phyloP scores from a whole-genome alignment of 75 land plant species.

The Chamaecyparis obtusa region DNA sequence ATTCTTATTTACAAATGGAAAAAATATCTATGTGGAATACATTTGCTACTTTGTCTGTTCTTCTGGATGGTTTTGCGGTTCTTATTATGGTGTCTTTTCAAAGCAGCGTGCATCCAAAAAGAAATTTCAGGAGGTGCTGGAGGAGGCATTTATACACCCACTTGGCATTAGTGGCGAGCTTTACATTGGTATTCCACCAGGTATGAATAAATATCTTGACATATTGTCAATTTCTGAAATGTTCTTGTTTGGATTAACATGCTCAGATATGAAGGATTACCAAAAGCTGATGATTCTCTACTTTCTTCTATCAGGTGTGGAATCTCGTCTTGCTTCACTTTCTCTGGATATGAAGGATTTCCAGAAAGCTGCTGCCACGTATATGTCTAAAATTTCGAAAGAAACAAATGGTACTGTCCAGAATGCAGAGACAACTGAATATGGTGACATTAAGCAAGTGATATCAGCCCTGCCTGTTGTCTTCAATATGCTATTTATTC shows the following conservation, averaged over 20 bases:
- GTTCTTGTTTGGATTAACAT: not conserved
- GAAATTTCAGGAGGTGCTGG: slow-evolving; percentile 79
- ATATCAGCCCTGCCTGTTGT: slow-evolving; percentile 55
- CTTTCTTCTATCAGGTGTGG: slow-evolving; percentile 61
- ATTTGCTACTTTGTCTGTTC: not conserved
- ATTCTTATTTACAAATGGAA: not conserved
- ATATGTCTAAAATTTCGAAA: not conserved
- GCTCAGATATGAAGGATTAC: not conserved
- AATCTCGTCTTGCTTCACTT: slow-evolving; percentile 85
- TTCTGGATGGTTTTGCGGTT: not conserved
- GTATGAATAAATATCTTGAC: slow-evolving; percentile 21
- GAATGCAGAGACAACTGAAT: slow-evolving; percentile 25
- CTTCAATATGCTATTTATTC: slow-evolving; percentile 72
- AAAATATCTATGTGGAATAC: not conserved
- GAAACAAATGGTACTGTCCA: slow-evolving; percentile 10
- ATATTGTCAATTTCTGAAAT: not conserved
- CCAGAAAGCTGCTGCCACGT: slow-evolving; percentile 15
- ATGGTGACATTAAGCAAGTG: slow-evolving; percentile 25
- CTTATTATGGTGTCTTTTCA: slow-evolving; percentile 9
- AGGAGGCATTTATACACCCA: slow-evolving; percentile 75
- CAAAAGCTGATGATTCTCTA: not conserved
- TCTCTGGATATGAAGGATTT: slow-evolving; percentile 63
- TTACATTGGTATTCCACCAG: slow-evolving; percentile 94
- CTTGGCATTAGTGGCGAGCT: slow-evolving; percentile 82
- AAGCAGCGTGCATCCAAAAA: slow-evolving; percentile 84